Base-by-base conservation (phyloP, 2,329 filamentous ascomycete species). In the Ceratocystis albifundus region DNA sequence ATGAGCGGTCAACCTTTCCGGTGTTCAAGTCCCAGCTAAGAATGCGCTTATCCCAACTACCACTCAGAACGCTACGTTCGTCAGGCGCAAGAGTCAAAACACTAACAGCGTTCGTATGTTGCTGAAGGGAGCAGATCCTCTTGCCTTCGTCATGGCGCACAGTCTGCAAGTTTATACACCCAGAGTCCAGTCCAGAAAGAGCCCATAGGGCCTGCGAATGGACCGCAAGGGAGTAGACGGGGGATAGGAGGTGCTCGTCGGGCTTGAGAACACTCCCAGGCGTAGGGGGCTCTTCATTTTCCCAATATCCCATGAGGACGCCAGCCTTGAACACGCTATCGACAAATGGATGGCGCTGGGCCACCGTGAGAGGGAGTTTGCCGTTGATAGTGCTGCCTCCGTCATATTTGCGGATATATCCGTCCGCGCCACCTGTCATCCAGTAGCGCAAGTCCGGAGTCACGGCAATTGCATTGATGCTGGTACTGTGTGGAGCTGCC, bases 311-410 rank as follows among this genome's bases (percentile, higher is more conserved):
- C 82, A 96, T 87, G 62, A 97, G 78, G 4, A 96, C 89, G 1
- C 92, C 94, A 1, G 93, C 92, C 76, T 99, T 99, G 66, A 90
- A 90, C 55, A 99, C 94, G 71, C 90, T 96, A 74, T 99, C 94
- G 50, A 99, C 94, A 72, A 97, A 99, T 0, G 94, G 94, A 74
- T 99, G 94, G 62, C 89, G 83, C 77, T 99, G 94, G 41, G 94
- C 94, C 4, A 99, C 94, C 0, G 94, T 99, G 71, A 99, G 79
- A 68, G 93, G 86, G 44, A 94, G 84, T 76, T 96, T 96, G 70
- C 91, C 91, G 74, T 99, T 99, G 70, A 95, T 92, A 4, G 94
- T 96, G 45, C 91, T 90, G 2, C 89, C 87, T 74, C 94, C 96
- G 74, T 99, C 95, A 77, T 95, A 97, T 75, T 96, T 97, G 67